phyloP scores from a whole-genome alignment of 257 asterid species.

The Marsdenia floribunda region DNA sequence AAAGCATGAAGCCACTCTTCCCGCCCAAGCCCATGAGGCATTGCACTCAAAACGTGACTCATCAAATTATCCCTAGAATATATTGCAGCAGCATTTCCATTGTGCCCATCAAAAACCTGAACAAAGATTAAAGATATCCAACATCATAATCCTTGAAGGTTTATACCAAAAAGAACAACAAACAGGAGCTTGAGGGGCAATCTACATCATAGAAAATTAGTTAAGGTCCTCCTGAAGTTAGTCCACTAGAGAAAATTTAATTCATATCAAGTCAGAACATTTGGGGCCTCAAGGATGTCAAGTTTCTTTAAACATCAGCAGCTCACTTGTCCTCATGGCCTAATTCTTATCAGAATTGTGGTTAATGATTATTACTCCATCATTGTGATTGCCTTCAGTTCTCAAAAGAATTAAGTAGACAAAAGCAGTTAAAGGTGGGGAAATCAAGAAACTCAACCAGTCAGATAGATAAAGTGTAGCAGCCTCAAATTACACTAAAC shows the following conservation, averaged over 20 bases:
- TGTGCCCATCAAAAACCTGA: constrained; percentile 83
- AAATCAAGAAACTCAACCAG: background rate
- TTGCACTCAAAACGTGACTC: constrained; percentile 52
- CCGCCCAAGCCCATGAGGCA: constrained; percentile 59
- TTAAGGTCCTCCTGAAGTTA: constrained; percentile 1
- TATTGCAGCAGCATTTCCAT: constrained; percentile 74
- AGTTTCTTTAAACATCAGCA: background rate
- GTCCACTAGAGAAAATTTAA: too few species aligned
- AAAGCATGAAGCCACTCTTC: constrained; percentile 90
- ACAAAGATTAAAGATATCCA: background rate
- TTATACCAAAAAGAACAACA: too few species aligned
- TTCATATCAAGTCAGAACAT: too few species aligned
- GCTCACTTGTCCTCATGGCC: background rate
- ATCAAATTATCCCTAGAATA: constrained; percentile 60
- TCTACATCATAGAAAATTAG: background rate
- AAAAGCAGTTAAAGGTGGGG: background rate
- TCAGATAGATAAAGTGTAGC: background rate
- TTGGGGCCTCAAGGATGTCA: background rate
- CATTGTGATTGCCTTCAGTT: constrained; percentile 1
- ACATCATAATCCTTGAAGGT: background rate
- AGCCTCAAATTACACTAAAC: background rate
- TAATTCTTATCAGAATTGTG: background rate
- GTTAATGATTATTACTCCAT: background rate
- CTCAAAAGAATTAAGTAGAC: background rate
- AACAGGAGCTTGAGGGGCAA: too few species aligned